Base-by-base conservation (phyloP, 257 asterid genomes). In the Salvia splendens region DNA sequence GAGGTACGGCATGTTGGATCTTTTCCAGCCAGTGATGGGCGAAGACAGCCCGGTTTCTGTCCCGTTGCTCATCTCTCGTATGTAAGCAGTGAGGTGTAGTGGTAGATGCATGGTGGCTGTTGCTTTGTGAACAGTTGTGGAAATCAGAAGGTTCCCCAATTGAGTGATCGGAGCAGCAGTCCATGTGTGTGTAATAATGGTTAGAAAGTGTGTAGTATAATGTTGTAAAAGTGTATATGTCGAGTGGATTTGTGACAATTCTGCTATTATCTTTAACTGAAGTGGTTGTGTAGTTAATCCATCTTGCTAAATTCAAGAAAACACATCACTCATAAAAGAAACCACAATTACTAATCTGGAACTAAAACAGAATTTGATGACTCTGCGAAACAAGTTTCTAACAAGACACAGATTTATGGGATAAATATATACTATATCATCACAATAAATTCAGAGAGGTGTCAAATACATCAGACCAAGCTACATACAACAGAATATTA, bases 1-100 rank as follows among this genome's bases (percentile, higher is more conserved):
- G 77, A 82, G 95, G 53, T 84, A 89, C 1, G 96, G 98, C 3
- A 95, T 83, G 69, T 60, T 87, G 78, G 95, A 92, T 76, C 80
- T 84, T 14, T 84, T 89, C 79, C 89, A 86, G 75, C 89, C 97
- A 0, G 89, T 79, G 58, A 82, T 88, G 88, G 91, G 93, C 8
- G 94, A 83, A 74, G 95, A 85, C 1, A 30, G 57, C 12, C 81
- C 82, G 5, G 14, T 86, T 63, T 82, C 90, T 2, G 87, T 65
- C 67, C 96, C 97, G 4, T 66, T 88, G 12, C 57, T 91, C 74
- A 91, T 91, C 60, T 87, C 95, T 49, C 95, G 91, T 46, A 67
- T 87, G 83, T 87, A 76, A 83, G 80, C 9, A 38, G 46, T 56
- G 14, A 36, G 1, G 35, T 35, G 28, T 45, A 12, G 1, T 8